Percentiles rank a stretch among this genome's conserved stretches.
phyloP scores from a whole-genome alignment of 2,329 filamentous ascomycete genomes.

The Mollisiaceae sp. region DNA sequence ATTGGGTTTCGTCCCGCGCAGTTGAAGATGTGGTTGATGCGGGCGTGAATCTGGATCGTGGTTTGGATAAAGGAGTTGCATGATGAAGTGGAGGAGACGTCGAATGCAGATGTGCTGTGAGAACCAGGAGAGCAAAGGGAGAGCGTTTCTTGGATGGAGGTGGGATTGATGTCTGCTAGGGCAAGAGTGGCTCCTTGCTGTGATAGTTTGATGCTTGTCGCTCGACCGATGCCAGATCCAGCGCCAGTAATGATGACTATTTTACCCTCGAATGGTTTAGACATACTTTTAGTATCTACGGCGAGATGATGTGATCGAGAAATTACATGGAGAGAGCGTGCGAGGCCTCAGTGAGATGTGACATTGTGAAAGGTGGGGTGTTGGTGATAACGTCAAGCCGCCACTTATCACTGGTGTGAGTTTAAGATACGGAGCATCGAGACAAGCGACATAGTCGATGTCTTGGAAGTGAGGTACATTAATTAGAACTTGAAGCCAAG shows the following conservation, averaged over 20 bases:
- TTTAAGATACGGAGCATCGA: too few relatives aligned
- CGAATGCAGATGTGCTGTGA: conserved; percentile 34
- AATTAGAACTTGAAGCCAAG: too few relatives aligned
- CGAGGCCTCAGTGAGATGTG: too few relatives aligned
- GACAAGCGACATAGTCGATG: too few relatives aligned
- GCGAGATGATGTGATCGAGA: neutral
- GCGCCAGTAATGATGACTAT: conserved; percentile 40
- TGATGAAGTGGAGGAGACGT: conserved; percentile 38
- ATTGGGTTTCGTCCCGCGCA: conserved; percentile 56
- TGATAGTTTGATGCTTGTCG: conserved; percentile 39
- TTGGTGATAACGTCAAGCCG: too few relatives aligned
- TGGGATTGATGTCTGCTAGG: conserved; percentile 40
- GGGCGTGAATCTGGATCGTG: conserved; percentile 34
- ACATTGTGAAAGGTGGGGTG: too few relatives aligned
- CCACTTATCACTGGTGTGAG: too few relatives aligned
- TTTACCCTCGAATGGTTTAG: conserved; percentile 29
- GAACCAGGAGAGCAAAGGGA: conserved; percentile 17
- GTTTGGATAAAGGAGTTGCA: conserved; percentile 36
- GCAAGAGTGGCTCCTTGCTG: conserved; percentile 37
- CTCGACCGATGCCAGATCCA: conserved; percentile 39
- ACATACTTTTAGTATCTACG: conserved; percentile 5
- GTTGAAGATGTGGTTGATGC: conserved; percentile 47
- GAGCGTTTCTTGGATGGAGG: conserved; percentile 30
- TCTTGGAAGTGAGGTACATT: too few relatives aligned
- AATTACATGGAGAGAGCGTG: neutral